Evolutionary conservation across 2,329 filamentous ascomycete species (phyloP), one percentile per base, ranked within the genome.

Genomic region (Aspergillus arachidicola): DNA sequence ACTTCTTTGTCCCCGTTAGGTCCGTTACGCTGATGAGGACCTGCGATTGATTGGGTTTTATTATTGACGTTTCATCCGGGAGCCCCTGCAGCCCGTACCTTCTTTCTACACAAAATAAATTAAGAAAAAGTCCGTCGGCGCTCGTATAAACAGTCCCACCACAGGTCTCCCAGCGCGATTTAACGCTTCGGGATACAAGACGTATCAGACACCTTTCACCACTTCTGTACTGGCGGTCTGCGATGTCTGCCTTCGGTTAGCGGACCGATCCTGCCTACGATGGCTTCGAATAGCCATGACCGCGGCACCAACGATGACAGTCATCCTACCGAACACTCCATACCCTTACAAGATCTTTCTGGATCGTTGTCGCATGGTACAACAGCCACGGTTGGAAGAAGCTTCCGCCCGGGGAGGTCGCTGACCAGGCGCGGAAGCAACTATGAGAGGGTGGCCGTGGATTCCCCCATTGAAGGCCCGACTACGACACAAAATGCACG

Each of bases 341-440:
- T 95, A 79, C 91, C 90, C 64, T 82, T 94, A 63, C 89, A 89
- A 76, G 86, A 89, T 70, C 81, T 91, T 41, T 80, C 81, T 14
- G 75, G 77, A 63, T 74, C 76, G 30, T 75, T 76, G 38, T 75
- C 73, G 30, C 69, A 71, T 64, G 68, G 76, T 32, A 67, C 72
- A 65, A 68, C 68, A 64, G 72, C 71, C 57, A 74, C 73, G 58
- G 69, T 65, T 63, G 82, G 69, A 78, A 82, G 68, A 76, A 82
- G 72, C 76, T 82, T 73, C 75, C 79, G 72, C 69, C 80, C 66
- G 70, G 80, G 69, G 72, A 79, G 67, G 64, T 82, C 75, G 66
- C 73, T 76, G 75, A 75, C 70, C 72, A 75, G 70, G 53, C 73
- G 79, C 62, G 75, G 79, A 59, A 75, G 78, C 55, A 76, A 81